Evolutionary conservation across 2,329 filamentous ascomycete genomes (phyloP).

Genomic region (Lasiodiplodia hormozganensis): DNA sequence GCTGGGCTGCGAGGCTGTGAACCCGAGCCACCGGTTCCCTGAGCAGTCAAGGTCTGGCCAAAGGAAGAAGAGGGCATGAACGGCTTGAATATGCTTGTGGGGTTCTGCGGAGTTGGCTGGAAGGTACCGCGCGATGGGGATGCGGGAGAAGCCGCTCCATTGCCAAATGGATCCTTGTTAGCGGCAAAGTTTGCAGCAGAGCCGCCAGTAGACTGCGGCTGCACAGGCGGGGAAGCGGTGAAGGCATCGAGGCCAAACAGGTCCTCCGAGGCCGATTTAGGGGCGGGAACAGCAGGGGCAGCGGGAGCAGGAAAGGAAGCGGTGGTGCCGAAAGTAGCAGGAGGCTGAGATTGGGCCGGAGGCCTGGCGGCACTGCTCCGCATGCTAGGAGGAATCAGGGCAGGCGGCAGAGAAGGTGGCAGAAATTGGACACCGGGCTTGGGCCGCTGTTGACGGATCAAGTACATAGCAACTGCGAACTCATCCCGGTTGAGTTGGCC

Average conservation of each 20-base stretch:
- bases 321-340: conserved; percentile 42
- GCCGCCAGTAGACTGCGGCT: conserved; percentile 76
- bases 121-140: conserved; percentile 55
- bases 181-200: conserved; percentile 57
- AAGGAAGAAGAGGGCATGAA: conserved; percentile 94
- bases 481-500: conserved; percentile 86
- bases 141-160: conserved; percentile 58
- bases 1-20: conserved; percentile 44
- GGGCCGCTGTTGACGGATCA: conserved; percentile 84
- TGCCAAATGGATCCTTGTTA: conserved; percentile 69
- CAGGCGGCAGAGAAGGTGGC: conserved; percentile 78
- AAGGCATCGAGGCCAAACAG: conserved; percentile 89
- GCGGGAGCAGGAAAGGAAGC: conserved; percentile 60
- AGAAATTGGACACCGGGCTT: conserved; percentile 72
- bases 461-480: conserved; percentile 96
- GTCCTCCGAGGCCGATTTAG: conserved; percentile 89
- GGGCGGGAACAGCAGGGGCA: conserved; percentile 47
- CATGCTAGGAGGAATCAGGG: conserved; percentile 85
- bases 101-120: conserved; percentile 53
- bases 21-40: conserved; percentile 71
- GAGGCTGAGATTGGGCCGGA: conserved; percentile 46
- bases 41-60: conserved; percentile 79
- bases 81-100: conserved; percentile 74
- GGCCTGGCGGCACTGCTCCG: conserved; percentile 65
- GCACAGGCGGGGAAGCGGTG: conserved; percentile 54